Conservation (phyloP, 495 filamentous ascomycete species). For the Penicillium daleae region DNA sequence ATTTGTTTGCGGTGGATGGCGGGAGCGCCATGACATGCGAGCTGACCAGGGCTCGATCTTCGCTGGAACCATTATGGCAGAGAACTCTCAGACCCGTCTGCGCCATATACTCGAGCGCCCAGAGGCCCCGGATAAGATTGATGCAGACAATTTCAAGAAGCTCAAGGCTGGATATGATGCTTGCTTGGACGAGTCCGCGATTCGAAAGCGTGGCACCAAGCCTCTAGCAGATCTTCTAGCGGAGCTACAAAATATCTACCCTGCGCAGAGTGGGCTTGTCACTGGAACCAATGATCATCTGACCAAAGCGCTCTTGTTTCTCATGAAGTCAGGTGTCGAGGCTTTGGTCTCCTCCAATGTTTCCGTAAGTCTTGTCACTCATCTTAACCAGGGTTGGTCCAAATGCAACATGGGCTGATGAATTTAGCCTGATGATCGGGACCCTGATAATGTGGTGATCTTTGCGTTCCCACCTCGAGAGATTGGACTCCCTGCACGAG, state of each 20-base stretch:
- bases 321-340: slow-evolving; percentile 54
- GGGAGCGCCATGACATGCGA: slow-evolving; percentile 66
- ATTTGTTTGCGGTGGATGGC: slow-evolving; percentile 71
- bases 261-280: slow-evolving; percentile 44
- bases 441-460: slow-evolving; percentile 65
- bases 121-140: slow-evolving; percentile 52
- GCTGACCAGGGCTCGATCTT: slow-evolving; percentile 65
- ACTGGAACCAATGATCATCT: slow-evolving; percentile 45
- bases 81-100: slow-evolving; percentile 61
- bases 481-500: slow-evolving; percentile 65
- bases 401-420: slow-evolving; percentile 7
- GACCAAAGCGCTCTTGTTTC: slow-evolving; percentile 55
- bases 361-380: slow-evolving; percentile 45
- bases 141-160: slow-evolving; percentile 68
- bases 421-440: slow-evolving; percentile 59
- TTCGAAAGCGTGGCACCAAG: slow-evolving; percentile 55
- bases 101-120: slow-evolving; percentile 66
- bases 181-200: slow-evolving; percentile 62
- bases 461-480: slow-evolving; percentile 54
- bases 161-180: slow-evolving; percentile 64
- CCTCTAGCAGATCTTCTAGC: slow-evolving; percentile 57
- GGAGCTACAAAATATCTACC: slow-evolving; percentile 58
- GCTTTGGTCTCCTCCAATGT: slow-evolving; percentile 52
- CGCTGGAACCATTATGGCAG: slow-evolving; percentile 60
- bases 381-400: not conserved